Percentiles rank a stretch among this genome's conserved stretches.
Evolutionary conservation across 2,329 filamentous ascomycete genomes (phyloP).

Genomic region (Ophiostoma angusticollis): DNA sequence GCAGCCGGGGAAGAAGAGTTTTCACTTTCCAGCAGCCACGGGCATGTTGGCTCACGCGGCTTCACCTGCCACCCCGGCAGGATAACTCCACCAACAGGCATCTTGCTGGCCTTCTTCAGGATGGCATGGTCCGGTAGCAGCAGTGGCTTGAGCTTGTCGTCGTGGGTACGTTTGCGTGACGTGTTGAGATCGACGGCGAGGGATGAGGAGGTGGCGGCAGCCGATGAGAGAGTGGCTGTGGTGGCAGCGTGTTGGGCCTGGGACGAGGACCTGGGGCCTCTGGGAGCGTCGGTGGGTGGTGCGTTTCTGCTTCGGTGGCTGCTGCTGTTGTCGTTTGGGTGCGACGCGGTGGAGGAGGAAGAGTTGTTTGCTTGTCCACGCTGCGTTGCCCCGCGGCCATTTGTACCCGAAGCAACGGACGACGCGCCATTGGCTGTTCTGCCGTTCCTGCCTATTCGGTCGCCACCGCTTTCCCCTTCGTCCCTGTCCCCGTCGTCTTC

Average conservation of each 20-base stretch:
- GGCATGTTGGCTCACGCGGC: constrained; percentile 32
- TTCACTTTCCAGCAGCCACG: constrained; percentile 55
- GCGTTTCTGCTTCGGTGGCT: not conserved
- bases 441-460: constrained; percentile 3
- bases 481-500: not conserved
- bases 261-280: no score
- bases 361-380: not conserved
- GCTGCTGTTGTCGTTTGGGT: not conserved
- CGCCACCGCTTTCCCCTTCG: not conserved
- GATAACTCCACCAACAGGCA: constrained; percentile 36
- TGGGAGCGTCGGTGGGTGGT: constrained; percentile 6
- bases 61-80: constrained; percentile 38
- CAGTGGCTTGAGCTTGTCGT: constrained; percentile 49
- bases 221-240: no score
- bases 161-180: constrained; percentile 60
- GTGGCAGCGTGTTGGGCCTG: no score
- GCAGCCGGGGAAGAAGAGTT: no score
- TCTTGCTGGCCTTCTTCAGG: constrained; percentile 37
- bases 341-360: not conserved
- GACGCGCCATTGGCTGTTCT: not conserved
- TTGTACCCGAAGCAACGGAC: not conserved
- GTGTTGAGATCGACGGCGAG: constrained; percentile 11
- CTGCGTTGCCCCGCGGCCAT: not conserved
- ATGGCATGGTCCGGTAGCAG: constrained; percentile 34
- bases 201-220: not conserved